Percentiles rank a stretch among this genome's conserved stretches.
phyloP scores from a whole-genome alignment of 2,329 filamentous ascomycete genomes.

The Sclerotinia trifoliorum region DNA sequence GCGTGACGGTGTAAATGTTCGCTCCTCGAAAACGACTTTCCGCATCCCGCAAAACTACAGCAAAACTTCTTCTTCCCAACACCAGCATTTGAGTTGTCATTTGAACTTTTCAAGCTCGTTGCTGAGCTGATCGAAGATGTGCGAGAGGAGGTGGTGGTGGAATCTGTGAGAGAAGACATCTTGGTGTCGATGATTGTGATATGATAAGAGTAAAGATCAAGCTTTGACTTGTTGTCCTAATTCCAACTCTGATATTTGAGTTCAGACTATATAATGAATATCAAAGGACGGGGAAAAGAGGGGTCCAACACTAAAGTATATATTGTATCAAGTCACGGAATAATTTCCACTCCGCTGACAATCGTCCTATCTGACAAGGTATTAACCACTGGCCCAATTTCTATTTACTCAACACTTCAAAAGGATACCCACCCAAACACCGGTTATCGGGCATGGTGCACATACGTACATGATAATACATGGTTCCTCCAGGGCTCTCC shows the following conservation, averaged over 20 bases:
- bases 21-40: slow-evolving; percentile 49
- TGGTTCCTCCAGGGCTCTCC: slow-evolving; percentile 18
- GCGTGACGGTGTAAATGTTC: slow-evolving; percentile 53
- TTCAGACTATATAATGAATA: slow-evolving; percentile 20
- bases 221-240: slow-evolving; percentile 18
- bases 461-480: slow-evolving; percentile 21
- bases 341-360: slow-evolving; percentile 16
- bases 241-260: slow-evolving; percentile 15
- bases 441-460: slow-evolving; percentile 22
- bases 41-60: slow-evolving; percentile 45
- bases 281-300: slow-evolving; percentile 23
- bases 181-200: slow-evolving; percentile 11
- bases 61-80: slow-evolving; percentile 40
- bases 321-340: slow-evolving; percentile 23
- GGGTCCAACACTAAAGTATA: slow-evolving; percentile 21
- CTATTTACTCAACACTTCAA: slow-evolving; percentile 8
- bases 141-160: slow-evolving; percentile 35
- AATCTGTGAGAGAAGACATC: slow-evolving; percentile 33
- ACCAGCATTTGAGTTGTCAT: slow-evolving; percentile 23
- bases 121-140: slow-evolving; percentile 33
- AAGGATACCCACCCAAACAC: slow-evolving; percentile 17
- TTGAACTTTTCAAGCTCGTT: slow-evolving; percentile 30
- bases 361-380: slow-evolving; percentile 11
- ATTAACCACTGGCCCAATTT: slow-evolving; percentile 9
- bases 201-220: slow-evolving; percentile 15